phyloP scores from a whole-genome alignment of 2,329 filamentous ascomycete species.

The Leptographium procerum region DNA sequence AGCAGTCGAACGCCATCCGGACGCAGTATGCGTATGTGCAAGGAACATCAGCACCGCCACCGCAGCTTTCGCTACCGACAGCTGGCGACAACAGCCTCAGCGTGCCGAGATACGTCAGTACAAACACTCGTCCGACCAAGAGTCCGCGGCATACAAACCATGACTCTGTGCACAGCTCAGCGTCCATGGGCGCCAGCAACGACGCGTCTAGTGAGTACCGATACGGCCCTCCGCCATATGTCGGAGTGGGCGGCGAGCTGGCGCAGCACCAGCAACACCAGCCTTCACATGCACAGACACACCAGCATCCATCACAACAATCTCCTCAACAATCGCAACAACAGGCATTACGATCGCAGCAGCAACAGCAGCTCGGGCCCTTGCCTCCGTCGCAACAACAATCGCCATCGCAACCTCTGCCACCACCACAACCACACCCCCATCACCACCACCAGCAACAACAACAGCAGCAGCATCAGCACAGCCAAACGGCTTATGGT shows the following conservation, averaged over 20 bases:
- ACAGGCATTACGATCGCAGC: slow-evolving; percentile 5
- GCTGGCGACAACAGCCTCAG: slow-evolving; percentile 30
- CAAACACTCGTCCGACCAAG: slow-evolving; percentile 42
- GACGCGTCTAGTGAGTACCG: slow-evolving; percentile 44
- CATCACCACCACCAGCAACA: slow-evolving; percentile 3
- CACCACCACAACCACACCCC: slow-evolving; percentile 6
- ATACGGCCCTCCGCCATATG: slow-evolving; percentile 37
- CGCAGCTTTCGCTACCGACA: slow-evolving; percentile 35
- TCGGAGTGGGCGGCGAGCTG: slow-evolving; percentile 24
- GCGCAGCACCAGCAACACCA: slow-evolving; percentile 19
- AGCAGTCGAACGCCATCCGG: slow-evolving; percentile 33
- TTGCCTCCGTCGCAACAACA: slow-evolving; percentile 7
- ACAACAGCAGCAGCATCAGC: slow-evolving; percentile 5
- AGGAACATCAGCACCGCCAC: slow-evolving; percentile 36
- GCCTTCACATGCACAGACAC: slow-evolving; percentile 1
- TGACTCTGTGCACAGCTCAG: slow-evolving; percentile 39
- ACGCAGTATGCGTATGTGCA: slow-evolving; percentile 45
- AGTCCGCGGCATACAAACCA: slow-evolving; percentile 43
- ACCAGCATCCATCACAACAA: not conserved
- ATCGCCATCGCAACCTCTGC: slow-evolving; percentile 8
- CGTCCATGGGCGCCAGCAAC: slow-evolving; percentile 33
- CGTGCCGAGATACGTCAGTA: slow-evolving; percentile 46
- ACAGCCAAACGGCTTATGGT: slow-evolving; percentile 6
- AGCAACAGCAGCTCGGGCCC: not conserved
- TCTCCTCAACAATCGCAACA: slow-evolving; percentile 2